Evolutionary conservation across 1,284 basidiomycete species (phyloP).

Genomic region (Trichosporon faecale): DNA sequence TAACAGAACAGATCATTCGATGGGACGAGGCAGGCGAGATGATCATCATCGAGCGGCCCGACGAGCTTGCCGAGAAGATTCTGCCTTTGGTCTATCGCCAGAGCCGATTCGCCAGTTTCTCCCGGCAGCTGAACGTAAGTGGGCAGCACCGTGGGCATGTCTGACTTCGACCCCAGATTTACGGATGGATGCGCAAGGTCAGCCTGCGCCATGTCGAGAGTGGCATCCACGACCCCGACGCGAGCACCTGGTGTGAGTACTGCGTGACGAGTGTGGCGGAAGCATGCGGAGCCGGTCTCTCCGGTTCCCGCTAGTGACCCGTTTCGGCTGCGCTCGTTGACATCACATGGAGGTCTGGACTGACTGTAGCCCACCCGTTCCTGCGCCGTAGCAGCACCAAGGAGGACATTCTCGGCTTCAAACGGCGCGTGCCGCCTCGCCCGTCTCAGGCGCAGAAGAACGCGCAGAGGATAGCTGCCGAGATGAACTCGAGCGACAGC

Average conservation of each 20-base stretch:
- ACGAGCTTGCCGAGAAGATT: slow-evolving; percentile 82
- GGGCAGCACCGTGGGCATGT: slow-evolving; percentile 9
- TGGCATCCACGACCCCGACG: slow-evolving; percentile 85
- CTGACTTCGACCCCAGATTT: slow-evolving; percentile 61
- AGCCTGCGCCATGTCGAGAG: slow-evolving; percentile 79
- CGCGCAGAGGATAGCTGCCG: slow-evolving; percentile 18
- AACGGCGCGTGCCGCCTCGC: slow-evolving; percentile 85
- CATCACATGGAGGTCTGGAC: not conserved
- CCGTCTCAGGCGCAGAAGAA: slow-evolving; percentile 71
- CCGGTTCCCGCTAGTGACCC: not conserved
- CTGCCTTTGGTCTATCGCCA: slow-evolving; percentile 85
- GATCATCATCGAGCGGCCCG: slow-evolving; percentile 85
- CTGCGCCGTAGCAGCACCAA: slow-evolving; percentile 79
- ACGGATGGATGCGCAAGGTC: slow-evolving; percentile 92
- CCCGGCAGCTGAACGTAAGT: slow-evolving; percentile 83
- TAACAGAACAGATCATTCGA: slow-evolving; percentile 64
- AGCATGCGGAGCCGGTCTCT: not conserved
- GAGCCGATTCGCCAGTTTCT: slow-evolving; percentile 89
- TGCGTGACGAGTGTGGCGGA: not conserved
- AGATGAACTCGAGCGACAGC: slow-evolving; percentile 27
- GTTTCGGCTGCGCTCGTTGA: not conserved
- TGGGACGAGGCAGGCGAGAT: slow-evolving; percentile 85
- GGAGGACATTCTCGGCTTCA: slow-evolving; percentile 83
- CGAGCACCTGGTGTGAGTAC: slow-evolving; percentile 84
- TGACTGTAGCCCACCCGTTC: slow-evolving; percentile 69